Percentiles rank a stretch among this genome's conserved stretches.
These are phyloP conservation scores for Meripilus lineatus DNA, from an alignment of 1,284 basidiomycete genomes.

Conservation along the genomic window DNA sequence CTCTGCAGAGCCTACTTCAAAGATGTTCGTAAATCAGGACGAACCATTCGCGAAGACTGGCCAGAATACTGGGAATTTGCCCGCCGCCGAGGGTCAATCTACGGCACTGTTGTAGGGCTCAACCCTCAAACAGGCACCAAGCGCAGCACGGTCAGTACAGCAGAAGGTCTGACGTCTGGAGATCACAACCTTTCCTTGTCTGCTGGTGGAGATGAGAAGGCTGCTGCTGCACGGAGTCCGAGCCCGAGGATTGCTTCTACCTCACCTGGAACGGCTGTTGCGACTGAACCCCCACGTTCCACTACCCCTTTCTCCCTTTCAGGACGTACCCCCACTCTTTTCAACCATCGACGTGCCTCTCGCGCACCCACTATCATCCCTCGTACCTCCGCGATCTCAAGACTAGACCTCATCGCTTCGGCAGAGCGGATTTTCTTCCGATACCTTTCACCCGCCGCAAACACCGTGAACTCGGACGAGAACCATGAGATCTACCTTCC, in stretches of 20 bases:
- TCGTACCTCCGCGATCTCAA: constrained; percentile 85
- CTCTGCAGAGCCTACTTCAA: constrained; percentile 98
- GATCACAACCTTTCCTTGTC: constrained; percentile 49
- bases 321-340: constrained; percentile 66
- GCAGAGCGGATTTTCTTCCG: constrained; percentile 95
- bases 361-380: constrained; percentile 86
- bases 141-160: constrained; percentile 71
- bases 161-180: constrained; percentile 58
- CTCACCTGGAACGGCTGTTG: constrained; percentile 40
- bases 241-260: constrained; percentile 41
- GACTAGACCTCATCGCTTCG: constrained; percentile 84
- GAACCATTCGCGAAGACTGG: constrained; percentile 93
- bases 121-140: constrained; percentile 51
- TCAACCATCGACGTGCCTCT: constrained; percentile 63
- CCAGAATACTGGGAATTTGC: constrained; percentile 95
- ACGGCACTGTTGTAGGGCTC: constrained; percentile 85
- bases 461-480: constrained; percentile 59
- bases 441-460: constrained; percentile 77
- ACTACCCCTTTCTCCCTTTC: constrained; percentile 76
- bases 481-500: constrained; percentile 96
- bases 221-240: constrained; percentile 42
- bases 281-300: constrained; percentile 49
- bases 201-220: constrained; percentile 40
- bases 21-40: constrained; percentile 91
- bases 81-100: constrained; percentile 81